Conservation (phyloP, 169 alveolate genomes). For the Plasmodium reichenowi region DNA sequence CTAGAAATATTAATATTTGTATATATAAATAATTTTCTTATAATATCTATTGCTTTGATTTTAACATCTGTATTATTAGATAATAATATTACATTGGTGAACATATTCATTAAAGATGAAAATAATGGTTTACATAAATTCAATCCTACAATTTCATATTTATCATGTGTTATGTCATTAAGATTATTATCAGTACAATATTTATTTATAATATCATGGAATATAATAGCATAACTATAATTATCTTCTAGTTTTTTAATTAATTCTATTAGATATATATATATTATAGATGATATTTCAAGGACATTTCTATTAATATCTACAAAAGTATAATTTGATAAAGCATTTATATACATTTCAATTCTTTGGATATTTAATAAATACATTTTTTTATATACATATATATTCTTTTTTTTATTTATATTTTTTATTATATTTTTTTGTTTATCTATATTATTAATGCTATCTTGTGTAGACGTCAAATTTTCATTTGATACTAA, state of each 20-base stretch:
- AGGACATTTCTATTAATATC: slow-evolving; percentile 67
- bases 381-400: slow-evolving; percentile 12
- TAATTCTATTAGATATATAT: slow-evolving; percentile 46
- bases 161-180: slow-evolving; percentile 41
- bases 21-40: slow-evolving; percentile 58
- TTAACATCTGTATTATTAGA: slow-evolving; percentile 59
- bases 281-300: slow-evolving; percentile 22
- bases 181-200: slow-evolving; percentile 49
- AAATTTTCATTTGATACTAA: neutral
- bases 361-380: slow-evolving; percentile 36
- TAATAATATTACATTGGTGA: slow-evolving; percentile 56
- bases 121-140: slow-evolving; percentile 46
- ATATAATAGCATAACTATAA: slow-evolving; percentile 11
- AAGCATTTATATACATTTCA: slow-evolving; percentile 16
- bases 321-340: slow-evolving; percentile 54
- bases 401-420: slow-evolving; percentile 6
- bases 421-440: neutral
- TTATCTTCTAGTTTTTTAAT: slow-evolving; percentile 24
- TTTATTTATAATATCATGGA: slow-evolving; percentile 50
- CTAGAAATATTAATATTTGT: slow-evolving; percentile 33
- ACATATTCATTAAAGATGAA: slow-evolving; percentile 34
- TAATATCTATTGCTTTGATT: slow-evolving; percentile 54
- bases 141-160: slow-evolving; percentile 75
- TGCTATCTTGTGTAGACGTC: neutral
- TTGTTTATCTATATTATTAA: slow-evolving; percentile 14